These are phyloP conservation scores for Zopfochytrium polystomum DNA, from an alignment of 371 early-diverging fungal genomes.

Conservation along the genomic window DNA sequence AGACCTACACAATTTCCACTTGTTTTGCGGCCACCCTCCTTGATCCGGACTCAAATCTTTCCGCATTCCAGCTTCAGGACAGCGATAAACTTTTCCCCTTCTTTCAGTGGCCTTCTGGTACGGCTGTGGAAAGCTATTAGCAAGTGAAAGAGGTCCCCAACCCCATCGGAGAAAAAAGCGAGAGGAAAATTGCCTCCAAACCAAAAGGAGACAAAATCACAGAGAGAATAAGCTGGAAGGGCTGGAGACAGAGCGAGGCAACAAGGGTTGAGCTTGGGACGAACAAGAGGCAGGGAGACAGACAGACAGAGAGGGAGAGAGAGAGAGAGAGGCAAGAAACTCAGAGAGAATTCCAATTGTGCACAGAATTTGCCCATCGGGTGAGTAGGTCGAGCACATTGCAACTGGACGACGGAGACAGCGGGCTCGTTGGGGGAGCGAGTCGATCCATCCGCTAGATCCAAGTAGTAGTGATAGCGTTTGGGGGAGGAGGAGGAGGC, in stretches of 20 bases:
- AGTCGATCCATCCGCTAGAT: background rate
- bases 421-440: background rate
- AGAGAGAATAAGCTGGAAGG: background rate
- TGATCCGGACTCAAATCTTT: no score
- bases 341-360: background rate
- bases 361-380: background rate
- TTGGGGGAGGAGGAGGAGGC: slow-evolving; percentile 3
- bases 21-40: no score
- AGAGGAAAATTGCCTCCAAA: no score
- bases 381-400: background rate
- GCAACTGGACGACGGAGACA: background rate
- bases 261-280: background rate
- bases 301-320: background rate
- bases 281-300: background rate
- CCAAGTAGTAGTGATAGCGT: background rate
- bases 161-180: no score
- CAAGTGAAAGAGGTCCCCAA: no score
- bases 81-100: no score
- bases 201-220: background rate
- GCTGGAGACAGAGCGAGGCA: background rate
- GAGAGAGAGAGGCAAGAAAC: background rate
- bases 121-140: no score
- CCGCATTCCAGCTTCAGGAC: no score
- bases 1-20: no score
- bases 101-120: no score